A percentile compares a stretch with the other conserved stretches of the same genome.
phyloP scores from a whole-genome alignment of 306 rosid genomes.

The Acmispon strigosus region DNA sequence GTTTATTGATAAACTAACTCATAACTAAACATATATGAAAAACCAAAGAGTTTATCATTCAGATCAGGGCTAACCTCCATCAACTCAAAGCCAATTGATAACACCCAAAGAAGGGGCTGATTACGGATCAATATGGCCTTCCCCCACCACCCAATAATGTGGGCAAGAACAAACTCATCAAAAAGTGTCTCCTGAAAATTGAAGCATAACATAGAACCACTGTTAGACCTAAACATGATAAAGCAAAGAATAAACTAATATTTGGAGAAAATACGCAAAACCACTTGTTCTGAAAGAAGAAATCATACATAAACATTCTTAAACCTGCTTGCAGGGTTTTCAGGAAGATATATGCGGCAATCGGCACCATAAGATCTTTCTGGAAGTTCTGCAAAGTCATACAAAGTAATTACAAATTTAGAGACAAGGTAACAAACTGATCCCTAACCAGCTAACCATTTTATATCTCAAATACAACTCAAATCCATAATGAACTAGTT shows the following conservation, averaged over 20 bases:
- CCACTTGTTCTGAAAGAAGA: conserved; percentile 48
- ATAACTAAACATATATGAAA: background rate
- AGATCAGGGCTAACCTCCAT: conserved; percentile 67
- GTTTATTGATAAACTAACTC: background rate
- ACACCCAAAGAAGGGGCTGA: conserved; percentile 95
- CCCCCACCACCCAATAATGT: conserved; percentile 99
- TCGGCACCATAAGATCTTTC: conserved; percentile 97
- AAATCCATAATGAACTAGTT: conserved; percentile 1
- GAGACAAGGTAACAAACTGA: background rate
- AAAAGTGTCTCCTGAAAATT: conserved; percentile 76
- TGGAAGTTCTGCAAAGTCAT: conserved; percentile 72
- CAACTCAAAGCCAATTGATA: conserved; percentile 86
- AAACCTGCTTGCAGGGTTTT: conserved; percentile 89
- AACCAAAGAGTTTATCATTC: background rate
- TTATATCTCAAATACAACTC: background rate
- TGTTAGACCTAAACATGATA: conserved; percentile 12
- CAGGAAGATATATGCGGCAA: conserved; percentile 90
- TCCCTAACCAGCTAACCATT: background rate
- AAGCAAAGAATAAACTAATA: background rate
- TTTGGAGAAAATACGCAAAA: conserved; percentile 4
- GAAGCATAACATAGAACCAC: background rate
- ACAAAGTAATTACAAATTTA: conserved; percentile 18
- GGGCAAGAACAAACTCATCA: conserved; percentile 96
- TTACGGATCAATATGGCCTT: conserved; percentile 98
- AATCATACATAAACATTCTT: conserved; percentile 98